Base-by-base conservation (phyloP, 2,329 filamentous ascomycete species). In the Talaromyces sp. region DNA sequence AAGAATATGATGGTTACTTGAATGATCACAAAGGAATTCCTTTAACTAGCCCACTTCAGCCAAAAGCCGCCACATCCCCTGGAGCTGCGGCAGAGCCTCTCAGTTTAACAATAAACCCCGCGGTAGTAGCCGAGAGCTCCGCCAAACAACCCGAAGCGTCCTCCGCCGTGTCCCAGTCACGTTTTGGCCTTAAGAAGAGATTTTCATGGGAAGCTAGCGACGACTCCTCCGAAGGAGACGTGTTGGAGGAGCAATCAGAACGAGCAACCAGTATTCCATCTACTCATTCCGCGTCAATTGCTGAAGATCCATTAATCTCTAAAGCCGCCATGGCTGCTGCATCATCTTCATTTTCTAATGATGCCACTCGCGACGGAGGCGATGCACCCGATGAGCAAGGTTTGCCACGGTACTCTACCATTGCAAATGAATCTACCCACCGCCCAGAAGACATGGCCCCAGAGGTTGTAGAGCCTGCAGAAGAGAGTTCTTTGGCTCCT, bases 151-250 rank as follows among this genome's bases (percentile, higher is more conserved):
- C 60, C 57, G 52, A 51, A 64, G 10, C 64, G 68, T 47, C 64
- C 66, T 25, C 63, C 62, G 8, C 68, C 62, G 36, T 55, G 66
- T 47, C 57, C 62, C 3, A 57, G 57, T 3, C 61, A 30, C 66
- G 62, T 27, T 71, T 69, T 6, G 70, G 69, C 52, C 51, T 78
- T 15, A 71, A 73, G 62, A 73, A 75, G 60, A 73, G 75, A 17
- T 80, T 80, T 57, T 80, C 78, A 2, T 80, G 78, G 78, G 78
- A 80, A 64, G 73, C 17, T 9, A 58, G 57, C 32, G 61, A 64
- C 28, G 62, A 65, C 27, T 65, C 66, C 3, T 63, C 63, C 11
- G 64, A 64, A 19, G 65, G 57, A 33, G 57, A 55, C 13, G 52
- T 61, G 25, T 49, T 56, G 51, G 60, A 58, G 32, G 60, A 62